Percentiles rank a stretch among this genome's conserved stretches.
These are phyloP conservation scores for Kwoniella shandongensis DNA, from an alignment of 768 basidiomycete genomes.

Conservation along the genomic window DNA sequence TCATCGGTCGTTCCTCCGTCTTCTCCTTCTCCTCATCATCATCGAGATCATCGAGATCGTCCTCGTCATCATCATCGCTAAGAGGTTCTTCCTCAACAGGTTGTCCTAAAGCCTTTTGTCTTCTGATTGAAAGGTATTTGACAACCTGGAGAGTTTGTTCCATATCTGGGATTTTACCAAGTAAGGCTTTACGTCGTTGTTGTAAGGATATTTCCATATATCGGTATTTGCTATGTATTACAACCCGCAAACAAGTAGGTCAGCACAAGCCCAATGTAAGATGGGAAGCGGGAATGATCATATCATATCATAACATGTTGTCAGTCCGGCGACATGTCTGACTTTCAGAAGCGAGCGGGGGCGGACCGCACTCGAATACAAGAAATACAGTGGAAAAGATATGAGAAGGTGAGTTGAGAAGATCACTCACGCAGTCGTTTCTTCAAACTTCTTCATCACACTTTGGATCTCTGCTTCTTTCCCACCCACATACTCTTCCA, in stretches of 20 bases:
- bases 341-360: too few relatives aligned
- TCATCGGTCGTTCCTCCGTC: conserved; percentile 58
- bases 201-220: conserved; percentile 91
- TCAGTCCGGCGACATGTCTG: background rate
- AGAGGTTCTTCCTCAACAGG: conserved; percentile 32
- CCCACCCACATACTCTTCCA: conserved; percentile 80
- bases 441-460: conserved; percentile 77
- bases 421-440: conserved; percentile 89
- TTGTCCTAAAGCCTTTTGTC: conserved; percentile 60
- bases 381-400: too few relatives aligned
- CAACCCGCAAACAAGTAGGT: background rate
- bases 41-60: conserved; percentile 60
- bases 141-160: conserved; percentile 89
- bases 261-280: too few relatives aligned
- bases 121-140: conserved; percentile 69
- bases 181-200: conserved; percentile 72
- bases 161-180: conserved; percentile 96
- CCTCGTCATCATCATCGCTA: conserved; percentile 58
- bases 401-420: too few relatives aligned
- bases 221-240: conserved; percentile 78
- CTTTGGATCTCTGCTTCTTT: conserved; percentile 74
- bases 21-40: conserved; percentile 55
- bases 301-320: too few relatives aligned
- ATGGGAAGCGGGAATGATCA: too few relatives aligned
- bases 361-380: too few relatives aligned